Evolutionary conservation across 2,329 filamentous ascomycete species (phyloP).

Genomic region (Lachnellula arida): DNA sequence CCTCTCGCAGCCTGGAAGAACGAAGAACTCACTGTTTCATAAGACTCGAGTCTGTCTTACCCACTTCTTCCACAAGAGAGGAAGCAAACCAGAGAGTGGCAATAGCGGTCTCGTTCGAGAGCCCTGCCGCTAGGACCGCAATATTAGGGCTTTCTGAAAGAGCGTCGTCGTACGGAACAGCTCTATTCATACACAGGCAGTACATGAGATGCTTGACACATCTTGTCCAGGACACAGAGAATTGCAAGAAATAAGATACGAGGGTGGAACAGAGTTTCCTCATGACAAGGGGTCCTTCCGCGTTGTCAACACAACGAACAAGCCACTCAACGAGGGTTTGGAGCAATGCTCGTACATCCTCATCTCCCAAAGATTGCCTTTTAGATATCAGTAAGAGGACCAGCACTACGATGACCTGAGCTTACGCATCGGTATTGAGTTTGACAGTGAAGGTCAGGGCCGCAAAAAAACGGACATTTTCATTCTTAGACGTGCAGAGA

Average conservation of each 20-base stretch:
- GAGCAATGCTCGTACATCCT: conserved; percentile 47
- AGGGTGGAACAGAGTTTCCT: conserved; percentile 75
- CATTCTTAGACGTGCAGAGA: conserved; percentile 62
- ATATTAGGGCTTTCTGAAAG: conserved; percentile 41
- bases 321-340: conserved; percentile 60
- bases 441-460: conserved; percentile 92
- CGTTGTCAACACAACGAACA: conserved; percentile 47
- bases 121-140: conserved; percentile 39
- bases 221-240: conserved; percentile 60
- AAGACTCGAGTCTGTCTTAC: conserved; percentile 61
- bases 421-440: conserved; percentile 81
- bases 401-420: neutral
- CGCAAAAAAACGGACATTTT: conserved; percentile 85
- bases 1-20: neutral
- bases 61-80: conserved; percentile 60
- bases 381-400: conserved; percentile 12
- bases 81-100: conserved; percentile 61
- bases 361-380: conserved; percentile 48
- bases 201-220: conserved; percentile 61
- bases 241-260: conserved; percentile 70
- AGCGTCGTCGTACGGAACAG: conserved; percentile 45
- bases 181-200: conserved; percentile 48
- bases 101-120: conserved; percentile 48
- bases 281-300: conserved; percentile 55
- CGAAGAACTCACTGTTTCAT: conserved; percentile 46